Evolutionary conservation across 1,139 yeast genomes (phyloP), one percentile per base, ranked within the genome.

Genomic region (Blastobotrys capitulatus): DNA sequence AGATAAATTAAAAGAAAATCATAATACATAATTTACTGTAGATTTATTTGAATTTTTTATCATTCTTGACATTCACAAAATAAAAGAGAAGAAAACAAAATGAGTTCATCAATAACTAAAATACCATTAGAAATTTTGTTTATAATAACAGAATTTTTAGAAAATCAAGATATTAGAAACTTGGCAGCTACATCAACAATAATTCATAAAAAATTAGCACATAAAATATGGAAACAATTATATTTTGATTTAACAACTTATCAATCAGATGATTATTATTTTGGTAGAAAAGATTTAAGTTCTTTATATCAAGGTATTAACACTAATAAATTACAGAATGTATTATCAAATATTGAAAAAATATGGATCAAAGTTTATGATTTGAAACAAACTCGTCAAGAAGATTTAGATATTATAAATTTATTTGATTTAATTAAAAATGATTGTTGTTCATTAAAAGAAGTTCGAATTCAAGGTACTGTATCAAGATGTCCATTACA

Each of bases 381-480:
- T 35, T 35, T 35, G 38, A 25, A 39, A 12, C 6, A 9, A 6
- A 6, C 6, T 2, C 8, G 6, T 8, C 38, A 31, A 15, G 38
- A 29, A 15, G 35, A 40, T 15, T 4, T 9, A 5, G 42, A 15
- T 15, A 15, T 15, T 4, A 15, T 26, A 2, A 12, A 32, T 36
- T 20, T 41, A 26, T 10, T 41, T n/a, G 31, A 41, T 22, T 9
- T 41, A 27, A 31, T 41, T 6, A 36, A 36, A 22, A 15, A 31
- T 2, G 7, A 26, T 29, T 29, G 44, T 36, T 22, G 3, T 2
- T 3, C 10, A 26, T 26, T 41, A 12, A n/a, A 7, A 12, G 18
- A 15, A 19, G 37, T 41, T 15, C 19, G 44, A 12, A 16, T 41
- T 22, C 44, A 31, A 15, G 44, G 44, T n/a, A 41, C 44, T 2